These are phyloP conservation scores for Papilionanthe hybrid DNA, from an alignment of 116 monocot genomes.

Conservation along the genomic window DNA sequence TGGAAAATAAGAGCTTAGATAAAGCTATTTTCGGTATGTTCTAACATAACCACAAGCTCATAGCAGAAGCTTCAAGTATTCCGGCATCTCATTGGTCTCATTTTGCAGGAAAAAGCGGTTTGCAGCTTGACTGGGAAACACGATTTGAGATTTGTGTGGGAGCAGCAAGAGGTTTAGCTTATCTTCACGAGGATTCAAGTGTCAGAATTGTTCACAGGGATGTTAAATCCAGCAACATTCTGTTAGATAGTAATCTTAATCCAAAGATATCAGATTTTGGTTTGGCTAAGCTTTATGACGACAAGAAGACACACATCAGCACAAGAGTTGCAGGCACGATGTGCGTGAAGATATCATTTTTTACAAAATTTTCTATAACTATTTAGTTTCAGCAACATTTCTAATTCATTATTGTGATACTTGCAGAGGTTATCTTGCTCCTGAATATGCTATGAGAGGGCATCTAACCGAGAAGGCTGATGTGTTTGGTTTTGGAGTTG, in stretches of 20 bases:
- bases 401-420: conserved; percentile 3
- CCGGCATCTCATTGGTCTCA: not conserved
- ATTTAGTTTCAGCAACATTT: not conserved
- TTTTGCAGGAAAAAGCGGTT: conserved; percentile 32
- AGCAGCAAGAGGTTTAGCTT: conserved; percentile 61
- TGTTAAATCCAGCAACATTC: conserved; percentile 74
- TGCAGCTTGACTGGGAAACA: conserved; percentile 41
- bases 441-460: conserved; percentile 87
- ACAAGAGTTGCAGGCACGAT: conserved; percentile 82
- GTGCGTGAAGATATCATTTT: conserved; percentile 20
- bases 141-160: conserved; percentile 69
- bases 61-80: not conserved
- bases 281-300: conserved; percentile 67
- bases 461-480: conserved; percentile 82
- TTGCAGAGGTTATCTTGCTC: conserved; percentile 76
- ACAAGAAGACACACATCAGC: conserved; percentile 62
- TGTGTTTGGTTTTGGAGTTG: conserved; percentile 74
- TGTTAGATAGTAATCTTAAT: conserved; percentile 56
- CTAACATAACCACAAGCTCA: not conserved
- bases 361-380: not conserved
- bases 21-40: conserved; percentile 55
- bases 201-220: conserved; percentile 66
- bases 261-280: conserved; percentile 88
- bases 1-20: conserved; percentile 68
- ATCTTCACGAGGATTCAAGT: conserved; percentile 70